These are phyloP conservation scores for Hysterium pulicare DNA, from an alignment of 2,329 filamentous ascomycete genomes.

Conservation along the genomic window DNA sequence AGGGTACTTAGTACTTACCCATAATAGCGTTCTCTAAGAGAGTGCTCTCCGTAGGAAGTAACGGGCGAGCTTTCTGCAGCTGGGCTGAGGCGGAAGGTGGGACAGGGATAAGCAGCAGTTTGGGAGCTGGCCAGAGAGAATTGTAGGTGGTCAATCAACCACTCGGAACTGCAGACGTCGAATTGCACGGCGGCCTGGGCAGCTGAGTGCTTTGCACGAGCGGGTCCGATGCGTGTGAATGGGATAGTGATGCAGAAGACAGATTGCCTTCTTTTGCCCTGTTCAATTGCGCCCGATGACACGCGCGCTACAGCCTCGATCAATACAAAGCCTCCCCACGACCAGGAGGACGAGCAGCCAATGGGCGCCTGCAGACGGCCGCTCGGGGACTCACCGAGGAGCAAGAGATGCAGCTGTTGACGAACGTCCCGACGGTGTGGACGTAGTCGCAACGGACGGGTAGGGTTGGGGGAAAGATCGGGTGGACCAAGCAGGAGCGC, in stretches of 20 bases:
- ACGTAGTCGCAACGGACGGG: not conserved
- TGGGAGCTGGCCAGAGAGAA: slow-evolving; percentile 4
- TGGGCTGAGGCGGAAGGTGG: slow-evolving; percentile 6
- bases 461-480: not conserved
- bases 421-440: slow-evolving; percentile 1
- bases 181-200: slow-evolving; percentile 17
- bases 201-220: slow-evolving; percentile 24
- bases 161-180: slow-evolving; percentile 1
- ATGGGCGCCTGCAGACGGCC: slow-evolving; percentile 15
- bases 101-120: slow-evolving; percentile 9
- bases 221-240: slow-evolving; percentile 24
- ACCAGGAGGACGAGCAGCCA: slow-evolving; percentile 22
- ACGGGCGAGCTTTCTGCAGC: slow-evolving; percentile 7
- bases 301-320: slow-evolving; percentile 26
- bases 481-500: not conserved
- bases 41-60: slow-evolving; percentile 16
- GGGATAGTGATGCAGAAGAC: slow-evolving; percentile 24
- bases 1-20: slow-evolving; percentile 10
- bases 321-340: slow-evolving; percentile 25
- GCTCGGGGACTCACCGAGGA: slow-evolving; percentile 20
- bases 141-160: slow-evolving; percentile 16
- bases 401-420: slow-evolving; percentile 6
- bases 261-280: slow-evolving; percentile 31
- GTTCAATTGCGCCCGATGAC: slow-evolving; percentile 20
- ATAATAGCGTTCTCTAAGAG: slow-evolving; percentile 6